Base-by-base conservation (phyloP, 2,329 filamentous ascomycete species). In the Ceratocystis ficicola region DNA sequence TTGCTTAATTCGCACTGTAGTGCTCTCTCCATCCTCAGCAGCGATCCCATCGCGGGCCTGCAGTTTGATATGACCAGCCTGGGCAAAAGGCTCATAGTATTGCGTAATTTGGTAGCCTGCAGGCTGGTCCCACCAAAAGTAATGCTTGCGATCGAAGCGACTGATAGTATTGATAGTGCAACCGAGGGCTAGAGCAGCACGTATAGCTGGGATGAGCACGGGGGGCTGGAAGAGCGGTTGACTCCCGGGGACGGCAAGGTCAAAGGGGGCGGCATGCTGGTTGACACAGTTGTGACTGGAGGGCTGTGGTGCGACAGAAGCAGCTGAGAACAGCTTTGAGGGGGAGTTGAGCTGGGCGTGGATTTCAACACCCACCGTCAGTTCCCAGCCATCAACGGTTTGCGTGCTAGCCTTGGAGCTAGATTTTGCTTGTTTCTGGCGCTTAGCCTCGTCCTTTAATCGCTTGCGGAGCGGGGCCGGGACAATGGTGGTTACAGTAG, bases 61-160 rank as follows among this genome's bases (percentile, higher is more conserved):
- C 5, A 99, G 79, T 0, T 79, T 82, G n/a, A 97, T 79, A 48
- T 78, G 76, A 1, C 94, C 94, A 71, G 90, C 80, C 68, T 80
- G 84, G 0, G 85, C 85, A 70, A 87, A 84, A 0, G 85, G 85
- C 67, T 85, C 78, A 74, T 97, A 96, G 77, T 93, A 97, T 73
- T 99, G 94, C 1, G 94, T 99, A 69, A 99, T 95, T 75, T 99
- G 94, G 75, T 99, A 99, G 0, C 94, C 94, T 0, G 90, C 83
- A 0, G 94, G 94, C 75, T 99, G 94, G 75, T 99, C 94, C 83
- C 94, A 95, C 79, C 96, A 96, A 76, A 99, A 97, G 76, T 99
- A 99, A 75, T 99, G 94, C 75, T 99, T 99, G 69, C 94, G 83
- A 75, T 99, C 94, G 76, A 96, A 99, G 65, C 84, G 84, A 74